Evolutionary conservation across 2,329 filamentous ascomycete species (phyloP).

Genomic region (Colletotrichum aenigma): DNA sequence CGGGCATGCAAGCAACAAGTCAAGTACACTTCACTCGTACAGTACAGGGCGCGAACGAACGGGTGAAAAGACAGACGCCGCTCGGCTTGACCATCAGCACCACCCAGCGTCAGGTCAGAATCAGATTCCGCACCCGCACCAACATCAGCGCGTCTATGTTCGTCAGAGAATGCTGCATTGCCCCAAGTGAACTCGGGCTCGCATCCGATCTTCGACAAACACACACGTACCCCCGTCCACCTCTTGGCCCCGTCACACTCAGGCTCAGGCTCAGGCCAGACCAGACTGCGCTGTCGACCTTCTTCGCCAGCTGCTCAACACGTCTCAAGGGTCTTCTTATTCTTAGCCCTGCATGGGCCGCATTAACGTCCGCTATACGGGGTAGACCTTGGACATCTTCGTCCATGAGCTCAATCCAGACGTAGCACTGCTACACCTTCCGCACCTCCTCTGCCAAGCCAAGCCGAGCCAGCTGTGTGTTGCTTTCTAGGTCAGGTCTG

Average conservation of each 20-base stretch:
- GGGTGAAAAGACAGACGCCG: not conserved
- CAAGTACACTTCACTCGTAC: not conserved
- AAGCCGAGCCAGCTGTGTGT: not conserved
- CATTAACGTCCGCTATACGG: conserved; percentile 10
- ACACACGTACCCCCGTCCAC: conserved; percentile 1
- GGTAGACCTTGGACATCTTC: conserved; percentile 15
- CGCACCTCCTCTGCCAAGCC: not conserved
- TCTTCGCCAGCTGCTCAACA: not conserved
- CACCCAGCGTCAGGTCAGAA: not conserved
- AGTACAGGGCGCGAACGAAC: not conserved
- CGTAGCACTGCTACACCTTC: not conserved
- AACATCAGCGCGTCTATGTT: conserved; percentile 5
- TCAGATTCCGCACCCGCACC: not conserved
- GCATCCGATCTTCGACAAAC: conserved; percentile 15
- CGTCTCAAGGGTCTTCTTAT: conserved; percentile 11
- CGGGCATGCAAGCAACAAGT: not conserved
- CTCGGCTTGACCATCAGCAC: not conserved
- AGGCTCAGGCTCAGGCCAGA: not conserved
- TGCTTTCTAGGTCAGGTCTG: not conserved
- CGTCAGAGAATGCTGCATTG: conserved; percentile 13
- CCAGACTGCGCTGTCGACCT: not conserved
- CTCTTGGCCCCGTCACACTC: conserved; percentile 1
- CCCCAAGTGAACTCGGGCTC: conserved; percentile 10
- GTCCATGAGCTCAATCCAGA: not conserved
- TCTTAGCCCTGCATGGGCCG: conserved; percentile 19